Conservation (phyloP, 2,329 filamentous ascomycete species). For the Fusarium sp. region DNA sequence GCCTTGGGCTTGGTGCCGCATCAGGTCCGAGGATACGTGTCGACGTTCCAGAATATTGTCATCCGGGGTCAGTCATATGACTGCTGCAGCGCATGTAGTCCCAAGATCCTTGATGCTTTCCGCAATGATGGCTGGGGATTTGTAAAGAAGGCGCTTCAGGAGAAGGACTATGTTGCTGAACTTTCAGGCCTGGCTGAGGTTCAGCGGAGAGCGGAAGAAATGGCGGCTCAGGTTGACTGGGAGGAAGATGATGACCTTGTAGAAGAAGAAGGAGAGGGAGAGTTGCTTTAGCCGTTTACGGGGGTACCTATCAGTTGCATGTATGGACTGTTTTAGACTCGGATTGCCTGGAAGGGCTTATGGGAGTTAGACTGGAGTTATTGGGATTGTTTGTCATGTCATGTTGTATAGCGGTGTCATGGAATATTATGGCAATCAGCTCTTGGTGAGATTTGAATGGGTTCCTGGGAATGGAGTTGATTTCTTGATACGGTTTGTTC, state of each 20-base stretch:
- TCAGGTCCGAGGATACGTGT: constrained; percentile 82
- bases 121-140: constrained; percentile 79
- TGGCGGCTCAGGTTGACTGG: constrained; percentile 68
- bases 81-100: constrained; percentile 84
- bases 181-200: constrained; percentile 80
- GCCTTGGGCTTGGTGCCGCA: constrained; percentile 80
- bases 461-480: neutral
- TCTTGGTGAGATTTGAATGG: neutral
- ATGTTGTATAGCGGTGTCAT: neutral
- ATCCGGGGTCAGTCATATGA: constrained; percentile 82
- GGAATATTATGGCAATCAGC: neutral
- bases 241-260: constrained; percentile 66
- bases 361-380: constrained; percentile 18
- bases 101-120: constrained; percentile 76
- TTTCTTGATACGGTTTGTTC: neutral
- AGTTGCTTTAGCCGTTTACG: constrained; percentile 22
- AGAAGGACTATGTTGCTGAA: constrained; percentile 83
- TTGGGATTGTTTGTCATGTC: constrained; percentile 6
- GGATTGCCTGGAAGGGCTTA: constrained; percentile 4
- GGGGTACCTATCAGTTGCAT: neutral
- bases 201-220: constrained; percentile 68
- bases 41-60: constrained; percentile 78
- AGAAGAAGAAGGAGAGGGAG: constrained; percentile 26
- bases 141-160: constrained; percentile 77
- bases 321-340: constrained; percentile 9